These are phyloP conservation scores for Zizania latifolia DNA, from an alignment of 176 grass and related monocot species.

Conservation along the genomic window DNA sequence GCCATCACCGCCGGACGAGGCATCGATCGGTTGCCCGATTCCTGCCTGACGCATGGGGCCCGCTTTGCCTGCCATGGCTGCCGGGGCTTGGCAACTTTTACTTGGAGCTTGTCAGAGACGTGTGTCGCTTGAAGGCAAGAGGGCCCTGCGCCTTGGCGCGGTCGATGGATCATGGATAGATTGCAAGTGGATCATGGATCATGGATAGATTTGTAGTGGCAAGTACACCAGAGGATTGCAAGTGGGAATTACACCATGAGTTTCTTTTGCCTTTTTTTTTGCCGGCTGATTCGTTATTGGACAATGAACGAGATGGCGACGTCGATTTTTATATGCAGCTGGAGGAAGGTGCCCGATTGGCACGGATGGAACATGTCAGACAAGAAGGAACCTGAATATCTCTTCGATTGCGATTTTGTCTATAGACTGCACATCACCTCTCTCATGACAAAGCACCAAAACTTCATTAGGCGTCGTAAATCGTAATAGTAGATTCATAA, in stretches of 20 bases:
- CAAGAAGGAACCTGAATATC: constrained; percentile 19
- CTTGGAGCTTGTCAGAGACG: not conserved
- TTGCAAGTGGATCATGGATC: too few species aligned
- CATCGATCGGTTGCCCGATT: not conserved
- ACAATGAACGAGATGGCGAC: not conserved
- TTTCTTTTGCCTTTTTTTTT: not conserved
- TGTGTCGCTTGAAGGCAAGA: not conserved
- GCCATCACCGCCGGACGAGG: constrained; percentile 10
- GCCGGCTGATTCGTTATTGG: not conserved
- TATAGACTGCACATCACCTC: not conserved
- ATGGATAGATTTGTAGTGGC: not conserved
- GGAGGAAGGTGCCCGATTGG: not conserved
- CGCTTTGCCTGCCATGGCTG: constrained; percentile 4
- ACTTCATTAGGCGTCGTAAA: too few species aligned
- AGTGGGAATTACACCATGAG: not conserved
- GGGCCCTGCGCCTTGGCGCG: not conserved
- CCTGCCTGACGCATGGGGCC: not conserved
- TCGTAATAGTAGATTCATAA: not conserved
- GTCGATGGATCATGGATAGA: not conserved
- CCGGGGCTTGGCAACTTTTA: not conserved
- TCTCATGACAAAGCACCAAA: too few species aligned
- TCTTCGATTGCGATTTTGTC: not conserved
- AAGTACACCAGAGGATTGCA: constrained; percentile 29
- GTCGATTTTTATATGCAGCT: too few species aligned
- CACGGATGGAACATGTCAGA: constrained; percentile 23